Conservation (phyloP, 495 filamentous ascomycete species). For the Penicillium ucsense region DNA sequence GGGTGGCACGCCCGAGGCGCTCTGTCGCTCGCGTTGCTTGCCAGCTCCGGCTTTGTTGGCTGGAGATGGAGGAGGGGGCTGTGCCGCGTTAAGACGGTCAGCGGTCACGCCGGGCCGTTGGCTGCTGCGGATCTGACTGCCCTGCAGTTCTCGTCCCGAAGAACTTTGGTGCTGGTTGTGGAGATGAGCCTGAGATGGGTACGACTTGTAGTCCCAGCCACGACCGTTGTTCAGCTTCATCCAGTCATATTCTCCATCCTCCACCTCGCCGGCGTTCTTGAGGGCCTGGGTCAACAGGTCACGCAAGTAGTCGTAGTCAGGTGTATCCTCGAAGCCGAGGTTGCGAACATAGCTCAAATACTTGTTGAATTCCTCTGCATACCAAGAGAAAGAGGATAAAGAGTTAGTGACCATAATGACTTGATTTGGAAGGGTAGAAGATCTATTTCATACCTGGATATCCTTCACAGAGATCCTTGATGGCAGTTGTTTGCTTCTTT, state of each 20-base stretch:
- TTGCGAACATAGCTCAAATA: slow-evolving; percentile 96
- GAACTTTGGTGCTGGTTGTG: slow-evolving; percentile 69
- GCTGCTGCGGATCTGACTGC: slow-evolving; percentile 49
- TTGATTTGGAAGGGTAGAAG: no score
- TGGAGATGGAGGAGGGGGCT: slow-evolving; percentile 82
- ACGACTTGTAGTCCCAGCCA: slow-evolving; percentile 88
- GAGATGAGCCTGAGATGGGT: slow-evolving; percentile 64
- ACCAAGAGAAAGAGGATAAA: neutral
- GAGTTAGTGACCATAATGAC: slow-evolving; percentile 1
- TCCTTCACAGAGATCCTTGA: slow-evolving; percentile 94
- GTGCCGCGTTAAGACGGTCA: slow-evolving; percentile 94
- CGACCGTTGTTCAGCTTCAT: slow-evolving; percentile 97
- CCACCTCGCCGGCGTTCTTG: slow-evolving; percentile 86
- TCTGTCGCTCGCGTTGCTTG: slow-evolving; percentile 73
- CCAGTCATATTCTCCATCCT: slow-evolving; percentile 99
- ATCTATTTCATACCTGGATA: slow-evolving; percentile 56
- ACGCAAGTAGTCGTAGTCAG: slow-evolving; percentile 96
- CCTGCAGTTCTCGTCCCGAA: slow-evolving; percentile 69
- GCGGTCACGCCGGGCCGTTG: slow-evolving; percentile 58
- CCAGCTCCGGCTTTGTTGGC: slow-evolving; percentile 62
- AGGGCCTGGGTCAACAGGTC: slow-evolving; percentile 96
- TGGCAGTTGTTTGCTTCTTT: slow-evolving; percentile 96
- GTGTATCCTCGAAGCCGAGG: slow-evolving; percentile 95
- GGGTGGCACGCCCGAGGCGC: slow-evolving; percentile 56
- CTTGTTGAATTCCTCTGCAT: slow-evolving; percentile 83